Percentiles rank a stretch among this genome's conserved stretches.
Conservation (phyloP, 345 rosid genomes). For the Populus deltoides region DNA sequence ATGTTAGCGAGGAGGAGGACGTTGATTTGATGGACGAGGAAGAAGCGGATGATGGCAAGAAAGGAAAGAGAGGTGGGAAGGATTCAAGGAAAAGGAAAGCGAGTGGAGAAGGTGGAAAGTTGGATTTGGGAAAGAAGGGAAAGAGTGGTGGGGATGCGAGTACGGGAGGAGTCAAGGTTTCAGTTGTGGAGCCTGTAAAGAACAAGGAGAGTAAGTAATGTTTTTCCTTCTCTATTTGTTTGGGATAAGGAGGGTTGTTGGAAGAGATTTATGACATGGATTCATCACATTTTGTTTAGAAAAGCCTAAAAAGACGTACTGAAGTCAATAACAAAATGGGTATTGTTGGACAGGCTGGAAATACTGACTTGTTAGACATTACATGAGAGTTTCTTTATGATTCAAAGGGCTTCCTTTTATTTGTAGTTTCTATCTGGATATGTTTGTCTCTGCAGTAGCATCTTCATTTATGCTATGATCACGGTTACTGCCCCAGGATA, state of each 20-base stretch:
- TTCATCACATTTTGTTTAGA: background rate
- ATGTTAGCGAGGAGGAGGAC: slow-evolving; percentile 44
- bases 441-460: background rate
- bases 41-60: slow-evolving; percentile 36
- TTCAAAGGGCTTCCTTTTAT: background rate
- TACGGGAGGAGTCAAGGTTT: slow-evolving; percentile 32
- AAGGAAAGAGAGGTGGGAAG: slow-evolving; percentile 21
- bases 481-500: background rate
- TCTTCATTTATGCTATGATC: background rate
- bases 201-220: slow-evolving; percentile 41
- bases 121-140: slow-evolving; percentile 49
- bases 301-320: background rate
- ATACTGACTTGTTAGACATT: background rate
- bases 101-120: slow-evolving; percentile 24
- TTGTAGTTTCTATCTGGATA: background rate
- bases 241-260: background rate
- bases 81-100: slow-evolving; percentile 51
- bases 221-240: background rate
- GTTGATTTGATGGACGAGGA: slow-evolving; percentile 59
- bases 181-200: slow-evolving; percentile 38
- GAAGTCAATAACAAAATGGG: background rate
- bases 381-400: background rate
- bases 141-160: slow-evolving; percentile 26
- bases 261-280: background rate
- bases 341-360: background rate